Evolutionary conservation across 805 yeast genomes (phyloP), one percentile per base, ranked within the genome.

Genomic region (Jamesozyma lodderae): DNA sequence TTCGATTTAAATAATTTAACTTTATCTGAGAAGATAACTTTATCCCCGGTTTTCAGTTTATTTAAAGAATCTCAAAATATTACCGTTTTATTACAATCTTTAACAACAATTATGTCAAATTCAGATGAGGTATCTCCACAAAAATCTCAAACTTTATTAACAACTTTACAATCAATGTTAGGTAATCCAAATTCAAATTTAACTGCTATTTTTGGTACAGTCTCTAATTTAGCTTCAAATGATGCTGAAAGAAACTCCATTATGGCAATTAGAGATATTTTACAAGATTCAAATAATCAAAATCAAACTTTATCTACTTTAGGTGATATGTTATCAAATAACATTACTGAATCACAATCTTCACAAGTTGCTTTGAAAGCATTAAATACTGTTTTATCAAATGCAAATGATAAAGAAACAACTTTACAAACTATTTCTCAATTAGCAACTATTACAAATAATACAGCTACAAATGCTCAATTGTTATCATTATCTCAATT

Each of bases 41-140:
- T 55, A 27, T 27, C 45, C n/a, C 61, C 62, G 2, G 53, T 57
- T 13, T 51, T 57, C 27, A 24, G 40, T 6, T 32, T 56, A 13
- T 49, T 56, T 38, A 36, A 40, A 30, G 35, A 41, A 19, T 47
- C 57, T 2, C 43, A 46, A 5, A 52, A 55, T 34, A 39, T 41
- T 8, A 45, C 55, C n/a, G 50, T 39, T 4, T 48, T 57, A 22
- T 33, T 52, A 9, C 33, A 29, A 2, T 39, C 56, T 2, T 37
- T 57, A 21, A 40, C 42, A 19, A 36, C 41, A 4, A 33, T 55
- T 16, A 42, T 51, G 46, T 33, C 41, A 18, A 31, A 46, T 15
- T 41, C 49, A 13, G 37, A 26, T 6, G 15, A 27, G 4, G 36
- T 57, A 13, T 40, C 59, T 10, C 14, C 43, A 5, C 19, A 40